Evolutionary conservation across 805 yeast species (phyloP).

Genomic region (Dipodascus geniculatus): DNA sequence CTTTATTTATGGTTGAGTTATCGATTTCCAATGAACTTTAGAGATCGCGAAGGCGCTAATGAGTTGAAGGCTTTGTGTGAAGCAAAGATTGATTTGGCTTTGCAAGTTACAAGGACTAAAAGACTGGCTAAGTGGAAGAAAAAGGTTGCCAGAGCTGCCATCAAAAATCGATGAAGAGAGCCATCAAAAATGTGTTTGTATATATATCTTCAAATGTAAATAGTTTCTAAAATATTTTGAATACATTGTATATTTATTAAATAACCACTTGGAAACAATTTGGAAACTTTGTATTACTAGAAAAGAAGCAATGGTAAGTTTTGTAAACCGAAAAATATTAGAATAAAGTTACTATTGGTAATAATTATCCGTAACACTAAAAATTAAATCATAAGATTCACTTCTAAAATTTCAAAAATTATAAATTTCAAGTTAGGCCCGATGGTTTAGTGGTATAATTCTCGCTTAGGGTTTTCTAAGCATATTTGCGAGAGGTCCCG

Average conservation of each 20-base stretch:
- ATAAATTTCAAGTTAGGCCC: background rate
- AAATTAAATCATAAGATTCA: background rate
- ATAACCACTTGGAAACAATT: no score
- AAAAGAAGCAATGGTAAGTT: no score
- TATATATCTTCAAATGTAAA: background rate
- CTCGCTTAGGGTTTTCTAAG: background rate
- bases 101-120: conserved; percentile 16
- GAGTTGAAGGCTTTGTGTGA: conserved; percentile 65
- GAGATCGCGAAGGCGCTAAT: conserved; percentile 62
- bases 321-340: no score
- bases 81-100: conserved; percentile 40
- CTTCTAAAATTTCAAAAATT: background rate
- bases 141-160: background rate
- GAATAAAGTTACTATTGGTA: no score
- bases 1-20: conserved; percentile 78
- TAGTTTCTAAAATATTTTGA: no score
- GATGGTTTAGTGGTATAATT: background rate
- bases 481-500: background rate
- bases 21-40: conserved; percentile 71
- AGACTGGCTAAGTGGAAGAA: conserved; percentile 2
- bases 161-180: background rate
- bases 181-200: background rate
- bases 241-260: no score
- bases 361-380: no score
- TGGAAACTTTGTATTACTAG: no score